phyloP scores from a whole-genome alignment of 2,329 filamentous ascomycete genomes.

The Sarocladiaceae sp. region DNA sequence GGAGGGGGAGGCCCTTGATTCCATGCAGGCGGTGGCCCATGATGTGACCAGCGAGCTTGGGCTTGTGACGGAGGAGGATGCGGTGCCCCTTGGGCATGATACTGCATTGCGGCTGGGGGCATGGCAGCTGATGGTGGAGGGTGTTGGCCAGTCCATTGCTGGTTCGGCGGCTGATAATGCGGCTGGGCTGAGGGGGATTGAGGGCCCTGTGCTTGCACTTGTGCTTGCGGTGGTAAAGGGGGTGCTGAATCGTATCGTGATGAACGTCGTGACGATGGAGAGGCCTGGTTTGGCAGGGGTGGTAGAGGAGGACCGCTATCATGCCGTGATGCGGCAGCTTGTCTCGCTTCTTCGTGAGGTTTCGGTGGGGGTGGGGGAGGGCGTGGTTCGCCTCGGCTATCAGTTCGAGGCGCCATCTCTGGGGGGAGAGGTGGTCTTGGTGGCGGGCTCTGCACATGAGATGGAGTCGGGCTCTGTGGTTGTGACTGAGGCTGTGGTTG shows the following conservation, averaged over 20 bases:
- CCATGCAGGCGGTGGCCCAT: constrained; percentile 10
- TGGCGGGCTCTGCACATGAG: constrained; percentile 14
- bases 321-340: background rate
- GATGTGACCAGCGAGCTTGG: constrained; percentile 10
- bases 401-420: constrained; percentile 36
- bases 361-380: constrained; percentile 53
- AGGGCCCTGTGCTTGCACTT: no score
- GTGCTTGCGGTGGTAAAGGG: constrained; percentile 33
- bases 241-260: constrained; percentile 44
- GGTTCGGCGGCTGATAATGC: background rate
- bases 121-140: background rate
- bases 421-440: constrained; percentile 64
- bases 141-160: background rate
- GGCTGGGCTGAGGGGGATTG: background rate
- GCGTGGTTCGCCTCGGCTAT: constrained; percentile 24
- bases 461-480: background rate
- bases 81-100: background rate
- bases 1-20: constrained; percentile 12
- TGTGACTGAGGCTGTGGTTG: constrained; percentile 25
- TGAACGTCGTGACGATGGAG: constrained; percentile 15
- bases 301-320: constrained; percentile 21
- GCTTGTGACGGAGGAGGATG: constrained; percentile 14
- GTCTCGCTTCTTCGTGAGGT: constrained; percentile 23
- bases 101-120: background rate
- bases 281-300: constrained; percentile 20